Evolutionary conservation across 192 early-diverging fungal species (phyloP).

Genomic region (Coemansia sp.): DNA sequence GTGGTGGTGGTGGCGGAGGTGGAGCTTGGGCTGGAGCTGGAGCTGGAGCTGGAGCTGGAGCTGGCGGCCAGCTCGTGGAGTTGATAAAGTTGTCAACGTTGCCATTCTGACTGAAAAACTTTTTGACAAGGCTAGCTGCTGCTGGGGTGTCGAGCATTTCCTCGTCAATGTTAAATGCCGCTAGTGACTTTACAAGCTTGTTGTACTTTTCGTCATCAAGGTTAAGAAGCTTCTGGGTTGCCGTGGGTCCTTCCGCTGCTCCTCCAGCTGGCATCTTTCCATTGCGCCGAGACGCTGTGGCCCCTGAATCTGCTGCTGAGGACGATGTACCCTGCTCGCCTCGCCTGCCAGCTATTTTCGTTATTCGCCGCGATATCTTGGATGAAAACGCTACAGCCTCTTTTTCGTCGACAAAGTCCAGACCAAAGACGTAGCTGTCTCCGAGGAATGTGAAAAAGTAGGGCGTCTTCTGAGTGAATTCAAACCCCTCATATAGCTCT

Average conservation of each 20-base stretch:
- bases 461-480: slow-evolving; percentile 59
- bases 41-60: slow-evolving; percentile 19
- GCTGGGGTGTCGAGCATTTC: slow-evolving; percentile 63
- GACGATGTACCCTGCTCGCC: slow-evolving; percentile 16
- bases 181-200: slow-evolving; percentile 67
- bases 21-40: slow-evolving; percentile 17
- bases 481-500: slow-evolving; percentile 73
- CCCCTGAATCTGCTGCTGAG: slow-evolving; percentile 13
- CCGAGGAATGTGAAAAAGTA: slow-evolving; percentile 73
- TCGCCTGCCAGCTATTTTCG: slow-evolving; percentile 23
- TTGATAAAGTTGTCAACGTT: slow-evolving; percentile 57
- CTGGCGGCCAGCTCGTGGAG: slow-evolving; percentile 25
- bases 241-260: slow-evolving; percentile 44
- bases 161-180: slow-evolving; percentile 64
- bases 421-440: slow-evolving; percentile 65
- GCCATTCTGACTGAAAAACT: slow-evolving; percentile 67
- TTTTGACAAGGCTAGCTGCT: slow-evolving; percentile 65
- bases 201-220: slow-evolving; percentile 69
- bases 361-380: slow-evolving; percentile 53
- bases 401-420: slow-evolving; percentile 69
- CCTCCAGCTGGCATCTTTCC: slow-evolving; percentile 5
- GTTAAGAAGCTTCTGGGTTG: slow-evolving; percentile 65
- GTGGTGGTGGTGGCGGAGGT: slow-evolving; percentile 37
- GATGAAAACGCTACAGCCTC: slow-evolving; percentile 66
- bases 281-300: slow-evolving; percentile 1